These are phyloP conservation scores for Collybia nuda DNA, from an alignment of 768 basidiomycete genomes.

Conservation along the genomic window DNA sequence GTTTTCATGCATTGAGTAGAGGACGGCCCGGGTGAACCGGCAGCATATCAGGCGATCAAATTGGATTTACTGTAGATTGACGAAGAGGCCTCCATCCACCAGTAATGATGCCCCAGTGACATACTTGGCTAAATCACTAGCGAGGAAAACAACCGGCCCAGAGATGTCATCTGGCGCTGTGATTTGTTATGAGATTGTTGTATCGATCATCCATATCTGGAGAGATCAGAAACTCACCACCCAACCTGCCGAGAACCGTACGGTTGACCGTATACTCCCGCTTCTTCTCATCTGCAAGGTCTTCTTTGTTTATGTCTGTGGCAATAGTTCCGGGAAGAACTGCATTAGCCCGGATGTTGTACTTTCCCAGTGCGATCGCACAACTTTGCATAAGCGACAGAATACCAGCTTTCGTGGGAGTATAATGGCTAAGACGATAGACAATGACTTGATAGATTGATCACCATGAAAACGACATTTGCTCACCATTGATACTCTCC, in stretches of 20 bases:
- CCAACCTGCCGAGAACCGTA: slow-evolving; percentile 66
- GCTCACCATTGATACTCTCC: slow-evolving; percentile 66
- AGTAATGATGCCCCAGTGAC: slow-evolving; percentile 65
- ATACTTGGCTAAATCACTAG: slow-evolving; percentile 71
- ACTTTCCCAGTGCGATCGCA: slow-evolving; percentile 74
- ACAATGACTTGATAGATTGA: not conserved
- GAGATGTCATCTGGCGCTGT: slow-evolving; percentile 69
- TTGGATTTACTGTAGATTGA: slow-evolving; percentile 59
- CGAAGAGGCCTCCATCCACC: slow-evolving; percentile 75
- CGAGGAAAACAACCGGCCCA: slow-evolving; percentile 73
- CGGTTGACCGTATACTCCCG: slow-evolving; percentile 62
- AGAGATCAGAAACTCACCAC: slow-evolving; percentile 35
- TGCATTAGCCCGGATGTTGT: slow-evolving; percentile 72
- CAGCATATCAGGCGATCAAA: not conserved
- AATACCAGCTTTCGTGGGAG: slow-evolving; percentile 79
- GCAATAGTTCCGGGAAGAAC: slow-evolving; percentile 76
- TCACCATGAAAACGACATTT: not conserved
- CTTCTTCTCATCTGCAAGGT: slow-evolving; percentile 59
- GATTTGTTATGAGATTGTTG: not conserved
- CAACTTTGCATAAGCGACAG: slow-evolving; percentile 79
- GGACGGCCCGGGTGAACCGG: slow-evolving; percentile 10
- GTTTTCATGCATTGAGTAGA: slow-evolving; percentile 14
- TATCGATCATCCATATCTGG: not conserved
- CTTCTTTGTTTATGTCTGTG: slow-evolving; percentile 78
- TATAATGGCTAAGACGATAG: slow-evolving; percentile 54